phyloP scores from a whole-genome alignment of 192 early-diverging fungal genomes.

The Coemansia pectinata region DNA sequence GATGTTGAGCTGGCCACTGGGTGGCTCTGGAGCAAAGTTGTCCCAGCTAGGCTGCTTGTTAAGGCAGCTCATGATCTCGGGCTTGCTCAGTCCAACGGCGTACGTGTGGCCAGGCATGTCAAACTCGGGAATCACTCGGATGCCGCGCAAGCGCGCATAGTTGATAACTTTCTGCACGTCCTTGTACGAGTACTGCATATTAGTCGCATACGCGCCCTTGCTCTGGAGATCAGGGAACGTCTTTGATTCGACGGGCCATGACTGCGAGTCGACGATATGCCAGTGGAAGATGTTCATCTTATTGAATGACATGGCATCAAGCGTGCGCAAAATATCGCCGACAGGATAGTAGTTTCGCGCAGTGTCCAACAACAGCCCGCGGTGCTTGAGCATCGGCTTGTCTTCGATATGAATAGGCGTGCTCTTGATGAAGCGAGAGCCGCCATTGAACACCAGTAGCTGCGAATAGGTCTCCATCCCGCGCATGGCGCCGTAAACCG shows the following conservation, averaged over 20 bases:
- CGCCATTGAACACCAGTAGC: constrained; percentile 55
- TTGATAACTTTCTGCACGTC: constrained; percentile 71
- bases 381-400: constrained; percentile 62
- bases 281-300: constrained; percentile 82
- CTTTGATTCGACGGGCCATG: constrained; percentile 70
- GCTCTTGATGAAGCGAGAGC: constrained; percentile 53
- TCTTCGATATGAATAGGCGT: constrained; percentile 65
- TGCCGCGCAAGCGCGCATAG: constrained; percentile 74
- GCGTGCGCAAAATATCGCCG: constrained; percentile 58
- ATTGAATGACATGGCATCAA: constrained; percentile 70
- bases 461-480: constrained; percentile 75
- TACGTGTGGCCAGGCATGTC: constrained; percentile 85
- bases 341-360: constrained; percentile 68
- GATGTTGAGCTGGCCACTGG: constrained; percentile 82
- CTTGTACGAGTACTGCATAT: constrained; percentile 67
- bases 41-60: constrained; percentile 64
- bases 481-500: constrained; percentile 69
- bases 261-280: constrained; percentile 73
- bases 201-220: constrained; percentile 65
- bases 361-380: constrained; percentile 72
- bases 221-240: constrained; percentile 62
- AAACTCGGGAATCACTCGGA: constrained; percentile 90
- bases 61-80: constrained; percentile 62
- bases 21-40: constrained; percentile 70
- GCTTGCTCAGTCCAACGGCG: constrained; percentile 55